phyloP scores from a whole-genome alignment of 305 asterid genomes.

The Rubia tinctorum region DNA sequence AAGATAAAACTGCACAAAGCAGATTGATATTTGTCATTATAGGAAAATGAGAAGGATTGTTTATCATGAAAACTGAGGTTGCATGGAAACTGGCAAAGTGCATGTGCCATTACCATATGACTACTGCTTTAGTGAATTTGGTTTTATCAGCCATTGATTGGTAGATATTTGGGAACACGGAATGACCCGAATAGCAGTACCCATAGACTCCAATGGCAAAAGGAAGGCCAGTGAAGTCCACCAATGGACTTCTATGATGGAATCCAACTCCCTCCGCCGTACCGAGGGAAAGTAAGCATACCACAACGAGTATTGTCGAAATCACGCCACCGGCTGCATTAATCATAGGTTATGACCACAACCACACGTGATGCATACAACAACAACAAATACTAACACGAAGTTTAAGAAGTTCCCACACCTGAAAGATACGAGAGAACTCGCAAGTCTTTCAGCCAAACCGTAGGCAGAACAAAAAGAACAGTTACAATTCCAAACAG shows the following conservation, averaged over 20 bases:
- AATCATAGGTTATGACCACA: conserved; percentile 8
- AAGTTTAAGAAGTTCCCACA: conserved; percentile 11
- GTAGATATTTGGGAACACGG: conserved; percentile 92
- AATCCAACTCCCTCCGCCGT: conserved; percentile 64
- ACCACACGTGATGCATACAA: conserved; percentile 8
- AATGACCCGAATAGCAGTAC: conserved; percentile 92
- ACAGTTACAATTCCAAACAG: conserved; percentile 55
- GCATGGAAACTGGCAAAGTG: not conserved
- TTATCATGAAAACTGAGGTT: not conserved
- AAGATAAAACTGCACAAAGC: conserved; percentile 53
- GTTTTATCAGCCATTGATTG: conserved; percentile 94
- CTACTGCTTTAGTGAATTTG: conserved; percentile 63
- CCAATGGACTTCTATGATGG: conserved; percentile 45
- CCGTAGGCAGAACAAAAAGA: conserved; percentile 65
- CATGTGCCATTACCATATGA: conserved; percentile 39
- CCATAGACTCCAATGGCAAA: conserved; percentile 87
- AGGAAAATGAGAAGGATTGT: not conserved
- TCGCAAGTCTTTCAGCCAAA: conserved; percentile 72
- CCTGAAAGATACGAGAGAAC: conserved; percentile 88
- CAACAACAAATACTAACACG: conserved; percentile 1
- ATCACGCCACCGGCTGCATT: conserved; percentile 78
- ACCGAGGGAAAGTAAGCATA: conserved; percentile 57
- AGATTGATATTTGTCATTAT: not conserved
- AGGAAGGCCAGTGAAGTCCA: conserved; percentile 76
- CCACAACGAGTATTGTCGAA: conserved; percentile 52